Percentiles rank a stretch among this genome's conserved stretches.
Evolutionary conservation across 192 early-diverging fungal genomes (phyloP).

Genomic region (Pilobolus umbonatus): DNA sequence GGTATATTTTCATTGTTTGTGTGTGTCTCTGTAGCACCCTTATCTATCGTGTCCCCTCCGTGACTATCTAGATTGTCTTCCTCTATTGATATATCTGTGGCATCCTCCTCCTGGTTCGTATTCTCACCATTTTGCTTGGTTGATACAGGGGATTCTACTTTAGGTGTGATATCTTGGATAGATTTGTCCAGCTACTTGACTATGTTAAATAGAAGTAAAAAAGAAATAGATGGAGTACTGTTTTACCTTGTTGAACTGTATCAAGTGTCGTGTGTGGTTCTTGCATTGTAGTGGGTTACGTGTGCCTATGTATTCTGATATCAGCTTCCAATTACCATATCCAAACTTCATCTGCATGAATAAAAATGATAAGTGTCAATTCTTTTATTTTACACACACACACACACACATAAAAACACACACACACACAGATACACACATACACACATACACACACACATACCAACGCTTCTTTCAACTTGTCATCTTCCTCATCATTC

Average conservation of each 20-base stretch:
- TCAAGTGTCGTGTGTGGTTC: conserved; percentile 55
- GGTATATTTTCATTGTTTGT: not conserved
- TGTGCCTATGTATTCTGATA: conserved; percentile 45
- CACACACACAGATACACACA: too few species aligned
- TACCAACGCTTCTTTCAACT: conserved; percentile 50
- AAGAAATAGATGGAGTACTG: too few species aligned
- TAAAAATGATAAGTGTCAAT: too few species aligned
- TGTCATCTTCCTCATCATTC: conserved; percentile 54
- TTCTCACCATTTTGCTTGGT: not conserved
- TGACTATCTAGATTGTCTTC: too few species aligned
- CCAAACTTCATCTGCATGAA: conserved; percentile 38
- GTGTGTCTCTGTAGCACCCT: not conserved
- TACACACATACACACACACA: too few species aligned
- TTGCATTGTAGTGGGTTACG: conserved; percentile 58
- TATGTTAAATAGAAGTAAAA: too few species aligned
- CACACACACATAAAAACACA: too few species aligned
- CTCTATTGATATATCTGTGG: too few species aligned
- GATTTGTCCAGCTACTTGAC: too few species aligned
- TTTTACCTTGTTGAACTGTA: conserved; percentile 37
- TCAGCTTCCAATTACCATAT: conserved; percentile 54
- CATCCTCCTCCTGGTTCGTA: not conserved
- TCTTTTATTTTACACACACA: too few species aligned
- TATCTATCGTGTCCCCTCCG: too few species aligned
- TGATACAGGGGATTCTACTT: not conserved
- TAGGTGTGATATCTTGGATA: too few species aligned